Conservation (phyloP, 345 rosid species). For the Corymbia maculata region DNA sequence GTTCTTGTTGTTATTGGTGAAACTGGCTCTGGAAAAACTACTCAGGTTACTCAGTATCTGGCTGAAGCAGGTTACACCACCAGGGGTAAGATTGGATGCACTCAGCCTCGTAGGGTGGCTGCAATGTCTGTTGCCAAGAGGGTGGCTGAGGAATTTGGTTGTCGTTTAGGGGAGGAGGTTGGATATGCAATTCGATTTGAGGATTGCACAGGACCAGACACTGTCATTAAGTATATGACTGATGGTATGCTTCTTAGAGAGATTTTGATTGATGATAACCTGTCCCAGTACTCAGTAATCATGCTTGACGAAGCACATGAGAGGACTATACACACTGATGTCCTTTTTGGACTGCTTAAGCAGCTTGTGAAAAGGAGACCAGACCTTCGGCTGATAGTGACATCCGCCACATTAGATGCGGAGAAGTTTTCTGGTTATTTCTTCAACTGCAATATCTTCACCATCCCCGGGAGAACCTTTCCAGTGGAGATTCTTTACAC, state of each 20-base stretch:
- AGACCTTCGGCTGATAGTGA: conserved; percentile 66
- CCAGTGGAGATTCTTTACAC: conserved; percentile 76
- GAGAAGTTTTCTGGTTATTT: conserved; percentile 79
- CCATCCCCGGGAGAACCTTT: conserved; percentile 80
- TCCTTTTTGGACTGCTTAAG: conserved; percentile 61
- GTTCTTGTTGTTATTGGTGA: conserved; percentile 82
- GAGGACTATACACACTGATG: conserved; percentile 68
- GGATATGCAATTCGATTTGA: conserved; percentile 82
- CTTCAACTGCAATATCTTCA: conserved; percentile 70
- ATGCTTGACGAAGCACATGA: conserved; percentile 86
- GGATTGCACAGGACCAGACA: conserved; percentile 83
- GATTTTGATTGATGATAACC: conserved; percentile 50
- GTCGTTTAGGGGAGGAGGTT: conserved; percentile 78
- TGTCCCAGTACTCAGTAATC: conserved; percentile 51
- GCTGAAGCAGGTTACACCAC: conserved; percentile 75
- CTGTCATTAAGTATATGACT: conserved; percentile 83
- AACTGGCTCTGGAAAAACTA: conserved; percentile 84
- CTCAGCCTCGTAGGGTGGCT: conserved; percentile 86
- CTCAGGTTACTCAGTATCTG: conserved; percentile 82
- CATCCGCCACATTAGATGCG: conserved; percentile 80
- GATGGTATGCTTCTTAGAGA: conserved; percentile 80
- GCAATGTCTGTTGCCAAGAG: conserved; percentile 88
- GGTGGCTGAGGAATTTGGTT: conserved; percentile 89
- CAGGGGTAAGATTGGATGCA: conserved; percentile 72
- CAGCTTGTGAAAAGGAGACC: conserved; percentile 57